These are phyloP conservation scores for Rhododendron ferrugineum DNA, from an alignment of 148 eudicot species.

Conservation along the genomic window DNA sequence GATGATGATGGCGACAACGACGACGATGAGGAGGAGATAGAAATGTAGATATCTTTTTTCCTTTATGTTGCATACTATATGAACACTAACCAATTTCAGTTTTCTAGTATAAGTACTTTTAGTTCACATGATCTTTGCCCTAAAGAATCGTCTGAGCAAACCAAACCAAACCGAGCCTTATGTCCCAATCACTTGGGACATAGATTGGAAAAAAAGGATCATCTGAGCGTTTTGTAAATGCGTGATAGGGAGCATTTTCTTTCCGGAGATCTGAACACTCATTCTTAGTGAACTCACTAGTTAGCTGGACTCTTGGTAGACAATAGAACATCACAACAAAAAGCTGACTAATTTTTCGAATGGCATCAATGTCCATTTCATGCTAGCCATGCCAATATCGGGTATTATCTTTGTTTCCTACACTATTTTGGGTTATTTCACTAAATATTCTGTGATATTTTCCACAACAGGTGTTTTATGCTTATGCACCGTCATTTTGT, in stretches of 20 bases:
- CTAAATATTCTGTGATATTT: no score
- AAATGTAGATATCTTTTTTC: neutral
- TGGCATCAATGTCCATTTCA: neutral
- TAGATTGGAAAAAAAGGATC: no score
- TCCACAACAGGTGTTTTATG: no score
- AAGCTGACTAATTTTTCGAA: neutral
- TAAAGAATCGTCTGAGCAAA: no score
- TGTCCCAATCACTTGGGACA: no score
- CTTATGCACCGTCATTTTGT: no score
- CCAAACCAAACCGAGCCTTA: no score
- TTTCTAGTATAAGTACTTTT: neutral
- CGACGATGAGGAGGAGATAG: neutral
- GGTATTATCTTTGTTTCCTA: neutral
- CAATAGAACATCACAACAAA: neutral
- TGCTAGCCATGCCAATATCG: neutral
- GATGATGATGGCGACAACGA: no score
- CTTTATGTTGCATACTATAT: neutral
- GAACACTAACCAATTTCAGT: neutral
- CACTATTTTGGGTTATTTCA: no score
- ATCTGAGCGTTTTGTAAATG: no score
- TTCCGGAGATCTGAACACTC: neutral
- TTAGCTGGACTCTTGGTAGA: neutral
- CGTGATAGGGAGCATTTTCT: neutral
- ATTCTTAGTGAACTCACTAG: neutral
- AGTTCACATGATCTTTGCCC: neutral